phyloP scores from a whole-genome alignment of 805 yeast genomes.

The Danielia oregonensis region DNA sequence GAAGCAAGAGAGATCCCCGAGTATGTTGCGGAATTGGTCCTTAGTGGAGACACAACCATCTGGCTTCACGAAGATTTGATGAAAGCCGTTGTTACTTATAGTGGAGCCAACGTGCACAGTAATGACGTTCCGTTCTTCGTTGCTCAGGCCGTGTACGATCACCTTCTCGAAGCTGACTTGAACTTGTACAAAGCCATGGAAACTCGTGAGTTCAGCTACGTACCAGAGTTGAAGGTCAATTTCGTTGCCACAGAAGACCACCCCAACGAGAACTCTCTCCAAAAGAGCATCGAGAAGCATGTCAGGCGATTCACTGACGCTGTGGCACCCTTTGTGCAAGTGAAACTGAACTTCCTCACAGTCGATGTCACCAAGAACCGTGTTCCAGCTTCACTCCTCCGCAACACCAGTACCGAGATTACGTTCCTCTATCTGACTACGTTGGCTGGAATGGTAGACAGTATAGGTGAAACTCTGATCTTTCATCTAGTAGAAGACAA shows the following conservation, averaged over 20 bases:
- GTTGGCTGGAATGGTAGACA: slow-evolving; percentile 10
- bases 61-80: slow-evolving; percentile 39
- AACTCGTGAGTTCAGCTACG: slow-evolving; percentile 1
- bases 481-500: slow-evolving; percentile 8
- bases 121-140: slow-evolving; percentile 64
- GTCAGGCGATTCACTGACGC: slow-evolving; percentile 4
- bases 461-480: slow-evolving; percentile 11
- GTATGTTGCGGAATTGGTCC: slow-evolving; percentile 32
- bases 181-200: slow-evolving; percentile 4
- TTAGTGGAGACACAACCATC: slow-evolving; percentile 42
- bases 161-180: slow-evolving; percentile 27
- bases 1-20: background rate
- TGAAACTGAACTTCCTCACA: background rate
- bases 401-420: slow-evolving; percentile 7
- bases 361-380: slow-evolving; percentile 12
- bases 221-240: slow-evolving; percentile 5
- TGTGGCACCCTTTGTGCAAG: slow-evolving; percentile 3
- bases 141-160: slow-evolving; percentile 41
- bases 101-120: slow-evolving; percentile 42
- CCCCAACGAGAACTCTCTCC: slow-evolving; percentile 5
- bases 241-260: slow-evolving; percentile 17
- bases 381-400: slow-evolving; percentile 4
- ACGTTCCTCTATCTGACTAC: slow-evolving; percentile 16
- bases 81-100: slow-evolving; percentile 33
- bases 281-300: slow-evolving; percentile 3